Conservation (phyloP, 139 green algal genomes). For the Chlorella vulgaris region DNA sequence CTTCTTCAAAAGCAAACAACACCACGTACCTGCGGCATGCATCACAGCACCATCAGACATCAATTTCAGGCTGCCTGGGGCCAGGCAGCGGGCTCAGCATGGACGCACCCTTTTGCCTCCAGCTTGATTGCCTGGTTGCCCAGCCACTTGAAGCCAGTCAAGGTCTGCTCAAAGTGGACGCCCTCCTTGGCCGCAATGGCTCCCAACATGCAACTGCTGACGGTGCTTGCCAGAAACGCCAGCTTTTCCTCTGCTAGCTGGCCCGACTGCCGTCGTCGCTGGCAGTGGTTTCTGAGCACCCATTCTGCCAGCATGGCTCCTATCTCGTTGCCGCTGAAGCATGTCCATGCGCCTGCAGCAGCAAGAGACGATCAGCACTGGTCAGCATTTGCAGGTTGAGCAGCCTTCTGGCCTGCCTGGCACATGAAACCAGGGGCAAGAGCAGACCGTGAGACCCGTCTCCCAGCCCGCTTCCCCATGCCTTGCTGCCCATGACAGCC, state of each 20-base stretch:
- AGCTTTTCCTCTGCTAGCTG: constrained; percentile 1
- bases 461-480: neutral
- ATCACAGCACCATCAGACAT: neutral
- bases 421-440: too few species aligned
- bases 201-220: constrained; percentile 65
- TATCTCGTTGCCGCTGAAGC: constrained; percentile 78
- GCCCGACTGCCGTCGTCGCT: constrained; percentile 29
- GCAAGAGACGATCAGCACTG: too few species aligned
- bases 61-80: too few species aligned
- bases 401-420: too few species aligned
- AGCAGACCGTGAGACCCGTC: too few species aligned
- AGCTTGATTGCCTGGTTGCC: constrained; percentile 67
- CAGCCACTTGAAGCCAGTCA: constrained; percentile 79
- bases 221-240: constrained; percentile 69
- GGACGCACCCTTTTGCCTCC: constrained; percentile 53
- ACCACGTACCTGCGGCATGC: constrained; percentile 39
- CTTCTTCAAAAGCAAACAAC: constrained; percentile 85
- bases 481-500: neutral
- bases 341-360: constrained; percentile 46
- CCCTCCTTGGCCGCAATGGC: constrained; percentile 54
- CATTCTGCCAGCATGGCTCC: constrained; percentile 76
- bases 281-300: constrained; percentile 65
- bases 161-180: constrained; percentile 38
- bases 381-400: too few species aligned
- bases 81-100: too few species aligned